phyloP scores from a whole-genome alignment of 352 stramenopile species.

The Globisporangium ultimum region DNA sequence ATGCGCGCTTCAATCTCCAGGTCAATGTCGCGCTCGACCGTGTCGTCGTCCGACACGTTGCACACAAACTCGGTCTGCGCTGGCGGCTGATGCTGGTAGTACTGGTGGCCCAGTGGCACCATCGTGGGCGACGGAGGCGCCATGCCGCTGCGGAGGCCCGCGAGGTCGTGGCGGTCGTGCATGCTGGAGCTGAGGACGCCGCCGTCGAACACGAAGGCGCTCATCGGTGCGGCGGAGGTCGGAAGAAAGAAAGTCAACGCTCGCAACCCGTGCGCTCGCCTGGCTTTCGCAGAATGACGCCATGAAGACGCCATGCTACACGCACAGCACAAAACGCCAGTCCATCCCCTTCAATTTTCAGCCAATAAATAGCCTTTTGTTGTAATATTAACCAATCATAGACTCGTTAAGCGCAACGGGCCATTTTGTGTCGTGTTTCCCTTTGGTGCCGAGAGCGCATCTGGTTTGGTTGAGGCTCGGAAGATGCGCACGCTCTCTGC shows the following conservation, averaged over 20 bases:
- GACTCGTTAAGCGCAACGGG: not conserved
- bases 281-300: conserved; percentile 10
- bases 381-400: conserved; percentile 4
- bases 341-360: conserved; percentile 4
- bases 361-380: not conserved
- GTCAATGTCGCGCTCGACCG: conserved; percentile 68
- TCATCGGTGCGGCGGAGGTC: conserved; percentile 12
- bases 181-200: not conserved
- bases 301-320: conserved; percentile 4
- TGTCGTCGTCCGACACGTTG: conserved; percentile 62
- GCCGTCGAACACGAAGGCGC: conserved; percentile 18
- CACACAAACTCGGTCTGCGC: conserved; percentile 28
- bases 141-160: not conserved
- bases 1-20: conserved; percentile 65
- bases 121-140: conserved; percentile 3
- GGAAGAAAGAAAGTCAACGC: conserved; percentile 12
- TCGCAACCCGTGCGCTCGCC: not conserved
- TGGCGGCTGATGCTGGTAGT: conserved; percentile 11
- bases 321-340: not conserved
- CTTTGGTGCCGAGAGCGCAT: not conserved
- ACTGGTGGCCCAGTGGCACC: conserved; percentile 10
- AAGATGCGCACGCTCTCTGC: conserved; percentile 1
- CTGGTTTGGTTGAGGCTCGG: not conserved
- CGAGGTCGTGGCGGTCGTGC: conserved; percentile 2
- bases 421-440: no score